phyloP scores from a whole-genome alignment of 306 rosid genomes.

The Cicer cuneatum region DNA sequence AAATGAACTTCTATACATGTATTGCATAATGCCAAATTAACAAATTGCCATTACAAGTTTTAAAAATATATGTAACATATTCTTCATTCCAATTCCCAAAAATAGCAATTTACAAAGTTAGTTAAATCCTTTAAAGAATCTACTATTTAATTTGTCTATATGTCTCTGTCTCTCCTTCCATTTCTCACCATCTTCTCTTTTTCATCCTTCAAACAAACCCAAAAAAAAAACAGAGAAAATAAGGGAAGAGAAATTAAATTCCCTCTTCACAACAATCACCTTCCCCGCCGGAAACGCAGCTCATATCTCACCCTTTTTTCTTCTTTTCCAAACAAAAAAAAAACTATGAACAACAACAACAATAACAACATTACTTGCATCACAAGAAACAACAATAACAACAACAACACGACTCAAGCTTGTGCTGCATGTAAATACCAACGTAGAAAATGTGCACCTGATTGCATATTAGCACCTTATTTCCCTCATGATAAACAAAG shows the following conservation, averaged over 20 bases:
- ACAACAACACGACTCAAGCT: conserved; percentile 74
- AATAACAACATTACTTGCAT: conserved; percentile 3
- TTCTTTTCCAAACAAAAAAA: conserved; percentile 4
- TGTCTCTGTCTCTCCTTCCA: conserved; percentile 49
- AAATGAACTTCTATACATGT: too few relatives aligned
- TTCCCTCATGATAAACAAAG: conserved; percentile 79
- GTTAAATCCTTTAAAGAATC: conserved; percentile 38
- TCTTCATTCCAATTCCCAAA: background rate
- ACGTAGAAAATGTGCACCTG: conserved; percentile 87
- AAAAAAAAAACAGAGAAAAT: conserved; percentile 33
- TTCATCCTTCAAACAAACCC: conserved; percentile 24
- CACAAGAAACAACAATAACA: conserved; percentile 42
- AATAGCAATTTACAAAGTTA: background rate
- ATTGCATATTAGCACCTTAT: conserved; percentile 86
- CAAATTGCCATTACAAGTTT: too few relatives aligned
- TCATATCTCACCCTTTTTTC: conserved; percentile 50
- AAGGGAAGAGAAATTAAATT: conserved; percentile 41
- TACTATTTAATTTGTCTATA: background rate
- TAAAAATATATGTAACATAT: too few relatives aligned
- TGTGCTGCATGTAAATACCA: conserved; percentile 96
- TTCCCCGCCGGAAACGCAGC: conserved; percentile 84
- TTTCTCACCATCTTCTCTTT: conserved; percentile 58
- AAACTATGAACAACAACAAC: conserved; percentile 46
- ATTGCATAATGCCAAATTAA: too few relatives aligned
- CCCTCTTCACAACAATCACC: conserved; percentile 42